Conservation (phyloP, 1,284 basidiomycete species). For the Austroboletus sp. region DNA sequence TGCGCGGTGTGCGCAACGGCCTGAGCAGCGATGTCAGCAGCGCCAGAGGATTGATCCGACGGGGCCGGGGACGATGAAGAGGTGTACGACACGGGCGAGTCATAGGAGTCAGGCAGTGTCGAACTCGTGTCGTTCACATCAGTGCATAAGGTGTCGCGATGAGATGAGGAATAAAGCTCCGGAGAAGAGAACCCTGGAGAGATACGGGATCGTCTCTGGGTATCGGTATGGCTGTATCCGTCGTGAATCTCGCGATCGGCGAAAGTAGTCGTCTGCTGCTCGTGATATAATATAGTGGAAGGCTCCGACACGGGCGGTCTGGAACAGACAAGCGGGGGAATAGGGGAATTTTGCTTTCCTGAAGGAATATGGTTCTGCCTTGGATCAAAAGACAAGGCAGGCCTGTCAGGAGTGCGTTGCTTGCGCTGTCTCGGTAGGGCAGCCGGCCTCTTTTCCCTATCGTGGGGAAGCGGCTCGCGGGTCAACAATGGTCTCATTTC, state of each 20-base stretch:
- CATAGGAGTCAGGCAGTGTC: conserved; percentile 12
- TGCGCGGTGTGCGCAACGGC: neutral
- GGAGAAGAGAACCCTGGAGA: conserved; percentile 7
- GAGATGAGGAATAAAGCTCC: conserved; percentile 7
- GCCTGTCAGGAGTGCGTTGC: conserved; percentile 14
- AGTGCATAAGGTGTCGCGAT: conserved; percentile 10
- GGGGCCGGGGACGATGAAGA: conserved; percentile 22
- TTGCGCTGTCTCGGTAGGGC: conserved; percentile 25
- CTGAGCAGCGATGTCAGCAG: conserved; percentile 2
- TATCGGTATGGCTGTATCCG: conserved; percentile 11
- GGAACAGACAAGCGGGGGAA: conserved; percentile 4
- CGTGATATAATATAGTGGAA: conserved; percentile 11
- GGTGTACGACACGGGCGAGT: conserved; percentile 20
- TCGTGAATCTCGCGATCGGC: conserved; percentile 7
- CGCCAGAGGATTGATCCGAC: conserved; percentile 23
- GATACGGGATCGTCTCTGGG: conserved; percentile 14
- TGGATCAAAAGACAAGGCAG: conserved; percentile 21
- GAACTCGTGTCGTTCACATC: conserved; percentile 16
- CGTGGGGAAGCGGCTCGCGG: conserved; percentile 19
- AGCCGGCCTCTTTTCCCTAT: conserved; percentile 21
- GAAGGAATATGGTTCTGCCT: conserved; percentile 14
- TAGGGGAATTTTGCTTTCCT: conserved; percentile 20
- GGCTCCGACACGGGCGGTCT: conserved; percentile 10
- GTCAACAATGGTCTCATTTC: conserved; percentile 22
- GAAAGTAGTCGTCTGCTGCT: conserved; percentile 4